Base-by-base conservation (phyloP, 1,284 basidiomycete genomes). In the Takashimella koratensis region DNA sequence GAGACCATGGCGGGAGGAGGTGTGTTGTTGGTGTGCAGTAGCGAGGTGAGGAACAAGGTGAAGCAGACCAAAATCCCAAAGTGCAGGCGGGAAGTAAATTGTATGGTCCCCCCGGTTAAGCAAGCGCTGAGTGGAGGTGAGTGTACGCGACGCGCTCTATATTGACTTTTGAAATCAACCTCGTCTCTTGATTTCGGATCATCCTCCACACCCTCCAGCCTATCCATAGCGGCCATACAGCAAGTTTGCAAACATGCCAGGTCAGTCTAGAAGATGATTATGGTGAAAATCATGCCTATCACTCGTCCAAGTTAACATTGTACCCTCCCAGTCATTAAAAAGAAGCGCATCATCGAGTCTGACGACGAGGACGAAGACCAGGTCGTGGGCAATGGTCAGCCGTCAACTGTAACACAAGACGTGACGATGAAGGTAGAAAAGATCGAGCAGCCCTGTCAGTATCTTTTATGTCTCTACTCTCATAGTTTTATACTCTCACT, bases 281-380 rank as follows among this genome's bases (percentile, higher is more conserved):
- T n/a, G n/a, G n/a, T n/a, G n/a, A n/a, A n/a, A n/a, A n/a, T 16
- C 30, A 36, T 36, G 8, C 30, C 16, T 16, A 36, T 16, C 30
- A 16, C 30, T 16, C 30, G 30, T 36, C 30, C 16, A 36, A n/a
- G n/a, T n/a, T n/a, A n/a, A n/a, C n/a, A n/a, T 16, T 36, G 8
- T 36, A 8, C 30, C 16, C 8, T 36, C 30, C 10, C 30, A 36
- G 30, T 36, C 30, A 36, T 36, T 16, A 36, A 16, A 36, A 8
- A 36, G 30, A 78, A 85, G 57, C 80, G 83, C 46, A 76, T 87
- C 36, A 65, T 86, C 4, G 79, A 83, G 42, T 87, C 86, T 0
- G 86, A 88, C 54, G 83, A 86, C 24, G 86, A 86, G 54, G 77
- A 74, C 23, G 78, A 76, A 26, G 56, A 45, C 41, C 52, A 53